A percentile compares a stretch with the other conserved stretches of the same genome.
phyloP scores from a whole-genome alignment of 345 rosid genomes.

The Bruguiera parviflora region DNA sequence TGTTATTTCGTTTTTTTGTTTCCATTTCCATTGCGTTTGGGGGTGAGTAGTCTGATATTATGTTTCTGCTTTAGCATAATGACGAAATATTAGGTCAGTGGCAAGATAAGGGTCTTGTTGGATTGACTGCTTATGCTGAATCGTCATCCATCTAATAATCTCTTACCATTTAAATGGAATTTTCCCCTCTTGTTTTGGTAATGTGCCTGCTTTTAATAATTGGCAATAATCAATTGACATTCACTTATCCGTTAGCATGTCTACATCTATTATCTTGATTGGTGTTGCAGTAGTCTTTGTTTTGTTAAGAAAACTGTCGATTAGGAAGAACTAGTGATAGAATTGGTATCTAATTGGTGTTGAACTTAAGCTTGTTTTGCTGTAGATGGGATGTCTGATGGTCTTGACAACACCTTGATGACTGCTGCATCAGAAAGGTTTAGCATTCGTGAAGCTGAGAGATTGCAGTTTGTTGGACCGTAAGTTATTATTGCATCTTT shows the following conservation, averaged over 20 bases:
- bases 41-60: too few relatives aligned
- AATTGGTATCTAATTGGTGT: background rate
- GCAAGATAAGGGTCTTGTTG: background rate
- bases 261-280: too few relatives aligned
- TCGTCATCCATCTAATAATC: too few relatives aligned
- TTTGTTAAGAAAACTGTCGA: background rate
- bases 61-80: background rate
- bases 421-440: constrained; percentile 64
- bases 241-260: too few relatives aligned
- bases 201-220: too few relatives aligned
- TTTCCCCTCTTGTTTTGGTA: too few relatives aligned
- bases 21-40: too few relatives aligned
- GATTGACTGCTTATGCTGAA: background rate
- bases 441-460: constrained; percentile 66
- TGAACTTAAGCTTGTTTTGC: constrained; percentile 22
- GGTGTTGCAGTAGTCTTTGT: too few relatives aligned
- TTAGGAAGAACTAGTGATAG: background rate
- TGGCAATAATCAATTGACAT: too few relatives aligned
- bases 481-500: constrained; percentile 43
- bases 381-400: constrained; percentile 49
- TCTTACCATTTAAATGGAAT: too few relatives aligned
- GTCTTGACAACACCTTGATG: constrained; percentile 34
- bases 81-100: background rate
- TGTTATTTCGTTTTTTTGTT: background rate
- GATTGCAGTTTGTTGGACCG: constrained; percentile 68